These are phyloP conservation scores for Peronospora belbahrii DNA, from an alignment of 352 stramenopile species.

Conservation along the genomic window DNA sequence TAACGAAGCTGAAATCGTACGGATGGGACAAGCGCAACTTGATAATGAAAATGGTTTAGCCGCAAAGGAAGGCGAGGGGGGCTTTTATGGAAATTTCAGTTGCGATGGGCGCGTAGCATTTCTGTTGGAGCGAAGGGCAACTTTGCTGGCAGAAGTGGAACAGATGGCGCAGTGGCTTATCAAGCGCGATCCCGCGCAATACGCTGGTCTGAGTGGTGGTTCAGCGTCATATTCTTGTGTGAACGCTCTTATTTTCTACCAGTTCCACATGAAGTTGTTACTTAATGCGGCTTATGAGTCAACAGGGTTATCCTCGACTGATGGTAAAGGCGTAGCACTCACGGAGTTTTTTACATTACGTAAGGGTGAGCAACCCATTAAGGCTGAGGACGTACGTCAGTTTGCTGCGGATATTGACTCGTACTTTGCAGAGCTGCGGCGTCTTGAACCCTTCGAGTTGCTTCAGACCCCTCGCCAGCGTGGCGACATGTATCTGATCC, in stretches of 20 bases:
- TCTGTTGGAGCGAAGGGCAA: slow-evolving; percentile 48
- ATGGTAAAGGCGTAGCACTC: slow-evolving; percentile 18
- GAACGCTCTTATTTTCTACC: slow-evolving; percentile 93
- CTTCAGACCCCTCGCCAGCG: slow-evolving; percentile 88
- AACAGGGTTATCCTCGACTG: slow-evolving; percentile 2
- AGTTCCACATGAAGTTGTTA: slow-evolving; percentile 80
- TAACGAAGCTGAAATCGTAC: slow-evolving; percentile 82
- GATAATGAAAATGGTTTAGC: slow-evolving; percentile 1
- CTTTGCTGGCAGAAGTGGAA: slow-evolving; percentile 90
- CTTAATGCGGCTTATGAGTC: slow-evolving; percentile 40
- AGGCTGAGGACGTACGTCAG: slow-evolving; percentile 19
- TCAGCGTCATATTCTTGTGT: slow-evolving; percentile 92
- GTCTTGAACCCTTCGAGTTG: slow-evolving; percentile 92
- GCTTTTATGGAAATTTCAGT: slow-evolving; percentile 91
- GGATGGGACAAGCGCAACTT: slow-evolving; percentile 59
- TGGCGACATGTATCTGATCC: slow-evolving; percentile 91
- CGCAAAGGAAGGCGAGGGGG: slow-evolving; percentile 44
- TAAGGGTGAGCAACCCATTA: slow-evolving; percentile 19
- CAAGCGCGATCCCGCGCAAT: slow-evolving; percentile 22
- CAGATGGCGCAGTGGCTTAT: slow-evolving; percentile 88
- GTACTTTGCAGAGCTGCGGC: slow-evolving; percentile 90
- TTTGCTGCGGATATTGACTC: slow-evolving; percentile 69
- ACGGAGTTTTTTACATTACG: slow-evolving; percentile 36
- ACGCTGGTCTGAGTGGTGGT: slow-evolving; percentile 44
- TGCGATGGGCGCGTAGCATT: slow-evolving; percentile 88